Evolutionary conservation across 1,284 basidiomycete species (phyloP).

Genomic region (Megacollybia platyphylla): DNA sequence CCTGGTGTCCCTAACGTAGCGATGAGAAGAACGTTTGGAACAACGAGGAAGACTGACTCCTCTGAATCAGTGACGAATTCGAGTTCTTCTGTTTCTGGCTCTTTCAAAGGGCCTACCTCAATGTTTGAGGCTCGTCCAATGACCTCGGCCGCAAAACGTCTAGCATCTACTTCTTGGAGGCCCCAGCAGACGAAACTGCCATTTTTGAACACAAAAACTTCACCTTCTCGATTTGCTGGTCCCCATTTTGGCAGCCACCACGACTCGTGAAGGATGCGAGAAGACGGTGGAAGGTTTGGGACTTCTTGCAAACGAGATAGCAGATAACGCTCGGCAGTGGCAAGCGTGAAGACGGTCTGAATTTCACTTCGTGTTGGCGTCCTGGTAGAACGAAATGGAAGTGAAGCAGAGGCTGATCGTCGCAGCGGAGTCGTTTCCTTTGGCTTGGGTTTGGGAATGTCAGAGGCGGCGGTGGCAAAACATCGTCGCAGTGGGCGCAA

Average conservation of each 20-base stretch:
- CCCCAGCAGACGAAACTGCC: conserved; percentile 87
- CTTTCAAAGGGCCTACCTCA: conserved; percentile 51
- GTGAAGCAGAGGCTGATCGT: conserved; percentile 63
- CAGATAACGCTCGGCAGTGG: conserved; percentile 66
- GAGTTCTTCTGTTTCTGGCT: conserved; percentile 77
- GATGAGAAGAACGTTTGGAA: conserved; percentile 8
- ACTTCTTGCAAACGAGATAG: conserved; percentile 41
- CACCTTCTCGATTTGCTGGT: conserved; percentile 54
- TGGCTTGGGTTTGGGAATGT: conserved; percentile 43
- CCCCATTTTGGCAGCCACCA: conserved; percentile 72
- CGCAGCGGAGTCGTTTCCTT: conserved; percentile 68
- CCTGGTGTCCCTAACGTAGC: conserved; percentile 50
- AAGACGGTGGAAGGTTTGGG: conserved; percentile 31
- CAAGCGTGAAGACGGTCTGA: conserved; percentile 59
- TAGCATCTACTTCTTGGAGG: conserved; percentile 67
- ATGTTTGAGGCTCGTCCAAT: conserved; percentile 39
- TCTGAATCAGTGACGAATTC: conserved; percentile 83
- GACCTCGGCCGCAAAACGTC: conserved; percentile 52
- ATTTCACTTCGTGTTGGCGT: conserved; percentile 69
- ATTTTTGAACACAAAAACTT: conserved; percentile 78
- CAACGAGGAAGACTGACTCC: conserved; percentile 44
- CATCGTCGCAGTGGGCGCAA: neutral
- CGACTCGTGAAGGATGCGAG: conserved; percentile 55
- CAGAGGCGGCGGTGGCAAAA: conserved; percentile 5
- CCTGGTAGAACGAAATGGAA: conserved; percentile 67